phyloP scores from a whole-genome alignment of 345 rosid species.

The Turnera subulata region DNA sequence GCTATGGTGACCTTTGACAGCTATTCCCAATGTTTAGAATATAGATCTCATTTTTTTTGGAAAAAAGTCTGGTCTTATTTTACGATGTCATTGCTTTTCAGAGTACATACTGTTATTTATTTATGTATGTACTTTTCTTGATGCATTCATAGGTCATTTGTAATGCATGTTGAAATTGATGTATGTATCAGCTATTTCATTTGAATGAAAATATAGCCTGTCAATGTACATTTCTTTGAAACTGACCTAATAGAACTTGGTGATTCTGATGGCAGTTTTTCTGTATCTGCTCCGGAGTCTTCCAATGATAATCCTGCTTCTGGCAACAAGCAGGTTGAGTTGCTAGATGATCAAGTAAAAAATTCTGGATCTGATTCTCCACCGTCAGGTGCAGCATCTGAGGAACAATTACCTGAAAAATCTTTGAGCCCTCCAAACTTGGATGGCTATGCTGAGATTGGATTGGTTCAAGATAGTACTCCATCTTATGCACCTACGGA shows the following conservation, averaged over 20 bases:
- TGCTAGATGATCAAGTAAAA: conserved; percentile 47
- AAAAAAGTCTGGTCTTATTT: too few species aligned
- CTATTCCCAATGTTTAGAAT: too few species aligned
- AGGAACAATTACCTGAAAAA: conserved; percentile 52
- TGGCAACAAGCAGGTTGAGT: conserved; percentile 41
- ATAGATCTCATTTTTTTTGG: too few species aligned
- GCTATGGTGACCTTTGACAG: too few species aligned
- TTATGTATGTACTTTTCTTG: too few species aligned
- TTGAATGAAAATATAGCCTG: too few species aligned
- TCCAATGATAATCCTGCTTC: conserved; percentile 36
- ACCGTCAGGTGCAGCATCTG: conserved; percentile 44
- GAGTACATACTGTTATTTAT: too few species aligned
- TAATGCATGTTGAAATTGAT: too few species aligned
- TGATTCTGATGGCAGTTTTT: conserved; percentile 42
- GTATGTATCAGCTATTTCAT: too few species aligned
- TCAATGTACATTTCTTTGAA: too few species aligned
- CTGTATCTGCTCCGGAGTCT: conserved; percentile 38
- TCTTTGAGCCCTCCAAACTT: conserved; percentile 50
- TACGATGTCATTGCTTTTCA: too few species aligned
- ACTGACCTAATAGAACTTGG: conserved; percentile 8
- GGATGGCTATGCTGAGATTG: conserved; percentile 50
- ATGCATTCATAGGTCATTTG: too few species aligned
- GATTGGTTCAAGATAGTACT: conserved; percentile 46
- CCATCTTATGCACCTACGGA: conserved; percentile 54
- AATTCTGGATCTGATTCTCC: conserved; percentile 59